Conservation (phyloP, 805 yeast genomes). For the Wickerhamomyces tratensis region DNA sequence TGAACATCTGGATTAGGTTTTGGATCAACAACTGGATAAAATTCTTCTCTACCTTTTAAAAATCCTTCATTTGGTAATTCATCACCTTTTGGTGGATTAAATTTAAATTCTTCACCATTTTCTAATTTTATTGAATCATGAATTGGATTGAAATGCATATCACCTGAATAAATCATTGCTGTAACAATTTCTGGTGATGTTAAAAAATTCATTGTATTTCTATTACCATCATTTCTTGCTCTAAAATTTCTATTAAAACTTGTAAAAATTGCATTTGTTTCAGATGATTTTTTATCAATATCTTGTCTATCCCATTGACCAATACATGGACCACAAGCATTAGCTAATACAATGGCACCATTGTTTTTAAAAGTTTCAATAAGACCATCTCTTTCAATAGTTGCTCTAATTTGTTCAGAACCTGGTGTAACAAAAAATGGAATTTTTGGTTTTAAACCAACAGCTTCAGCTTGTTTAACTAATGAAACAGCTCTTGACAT, state of each 20-base stretch:
- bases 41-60: conserved; percentile 77
- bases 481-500: conserved; percentile 95
- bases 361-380: conserved; percentile 79
- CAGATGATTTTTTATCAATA: conserved; percentile 66
- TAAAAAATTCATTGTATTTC: conserved; percentile 92
- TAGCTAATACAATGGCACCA: conserved; percentile 92
- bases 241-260: conserved; percentile 98
- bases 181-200: conserved; percentile 96
- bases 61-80: conserved; percentile 88
- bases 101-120: conserved; percentile 84
- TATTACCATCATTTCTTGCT: conserved; percentile 97
- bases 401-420: conserved; percentile 97
- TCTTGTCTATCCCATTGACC: conserved; percentile 98
- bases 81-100: conserved; percentile 79
- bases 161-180: conserved; percentile 93
- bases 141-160: conserved; percentile 91
- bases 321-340: conserved; percentile 99
- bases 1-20: conserved; percentile 59
- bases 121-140: conserved; percentile 81
- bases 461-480: conserved; percentile 81
- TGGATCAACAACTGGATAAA: conserved; percentile 94
- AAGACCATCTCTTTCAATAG: conserved; percentile 94
- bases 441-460: conserved; percentile 86
- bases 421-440: conserved; percentile 95
- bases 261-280: conserved; percentile 92